Base-by-base conservation (phyloP, 2,329 filamentous ascomycete species). In the Gnomoniopsis sp. region DNA sequence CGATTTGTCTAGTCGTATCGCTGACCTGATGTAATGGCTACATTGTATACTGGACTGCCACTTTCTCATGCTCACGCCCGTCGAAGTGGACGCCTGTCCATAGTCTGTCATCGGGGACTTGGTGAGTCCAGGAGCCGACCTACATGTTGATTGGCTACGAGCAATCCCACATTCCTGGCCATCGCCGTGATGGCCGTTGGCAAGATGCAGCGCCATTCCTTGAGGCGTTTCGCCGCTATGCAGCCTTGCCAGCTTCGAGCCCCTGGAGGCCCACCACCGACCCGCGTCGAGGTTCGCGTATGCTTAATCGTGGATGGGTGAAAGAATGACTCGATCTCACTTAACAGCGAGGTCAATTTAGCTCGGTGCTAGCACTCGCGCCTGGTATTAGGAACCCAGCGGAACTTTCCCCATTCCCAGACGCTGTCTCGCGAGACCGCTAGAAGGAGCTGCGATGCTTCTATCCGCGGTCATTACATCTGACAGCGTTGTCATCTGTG, bases 221-320 rank as follows among this genome's bases (percentile, higher is more conserved):
- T 30, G 49, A 49, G 57, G 60, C 57, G 49, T 59, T 54, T 57
- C 60, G 60, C 60, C 53, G 54, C 49, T 49, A 59, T 56, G 46
- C 53, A 56, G 46, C 53, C 53, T 56, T 56, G 53, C 53, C 33
- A 44, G 33, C 46, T 47, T n/a, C 21, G 6, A 19, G 33, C 34
- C 30, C 44, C 15, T 47, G 30, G 6, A 6, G n/a, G 44, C n/a
- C 19, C 19, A 21, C 43, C n/a, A n/a, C n/a, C n/a, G n/a, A n/a
- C n/a, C n/a, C 17, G 19, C 15, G 43, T 46, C 43, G n/a, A 19
- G 43, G 43, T 6, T 6, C 8, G 21, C 43, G 43, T 21, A 15
- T 6, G 43, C 19, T 19, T 17, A 46, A 46, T 30, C 26, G 26
- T 41, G 12, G 36, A 14, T 15, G 14, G 17, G 36, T 41, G 17